Base-by-base conservation (phyloP, 345 rosid species). In the Lumnitzera littorea region DNA sequence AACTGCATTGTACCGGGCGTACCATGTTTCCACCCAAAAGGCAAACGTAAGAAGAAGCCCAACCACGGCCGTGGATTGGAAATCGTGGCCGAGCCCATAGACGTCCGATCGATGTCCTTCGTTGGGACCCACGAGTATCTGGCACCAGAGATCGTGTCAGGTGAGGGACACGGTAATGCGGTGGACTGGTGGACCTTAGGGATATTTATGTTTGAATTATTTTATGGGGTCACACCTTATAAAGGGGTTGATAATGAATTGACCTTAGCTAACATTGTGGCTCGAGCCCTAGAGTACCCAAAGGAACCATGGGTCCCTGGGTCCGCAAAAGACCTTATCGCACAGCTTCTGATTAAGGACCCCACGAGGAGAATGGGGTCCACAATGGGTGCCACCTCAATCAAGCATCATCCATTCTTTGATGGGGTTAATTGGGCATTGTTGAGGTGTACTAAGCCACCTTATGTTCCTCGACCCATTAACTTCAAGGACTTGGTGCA, bases 151-250 rank as follows among this genome's bases (percentile, higher is more conserved):
- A 79, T 84, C 13, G 74, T 78, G 0, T 76, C 84, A 15, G 85
- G 85, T 0, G 90, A 84, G 65, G 90, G 87, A 0, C 90, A 84
- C 12, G 90, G 90, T 55, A 84, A 53, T 17, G 87, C 84, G 0
- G 90, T 84, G 70, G 90, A 84, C 55, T 84, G 90, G 87, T 84
- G 90, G 90, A 81, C 90, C 16, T 46, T 84, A 12, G 90, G 90
- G 12, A 65, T 84, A 54, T 81, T 84, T 74, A 58, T 84, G 36
- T 84, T 65, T 24, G 87, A 84, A 64, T 62, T 84, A 66, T 76
- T 81, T 60, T 82, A 79, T 5, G 87, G 85, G 0, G 65, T 60
- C 29, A 84, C 90, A 0, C 90, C 90, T 6, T 84, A 81, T 29
- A 82, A 76, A 62, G 90, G 83, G 55, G 25, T 57, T 5, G 86